Conservation (phyloP, 768 basidiomycete genomes). For the Candolleomyces aberdarensis region DNA sequence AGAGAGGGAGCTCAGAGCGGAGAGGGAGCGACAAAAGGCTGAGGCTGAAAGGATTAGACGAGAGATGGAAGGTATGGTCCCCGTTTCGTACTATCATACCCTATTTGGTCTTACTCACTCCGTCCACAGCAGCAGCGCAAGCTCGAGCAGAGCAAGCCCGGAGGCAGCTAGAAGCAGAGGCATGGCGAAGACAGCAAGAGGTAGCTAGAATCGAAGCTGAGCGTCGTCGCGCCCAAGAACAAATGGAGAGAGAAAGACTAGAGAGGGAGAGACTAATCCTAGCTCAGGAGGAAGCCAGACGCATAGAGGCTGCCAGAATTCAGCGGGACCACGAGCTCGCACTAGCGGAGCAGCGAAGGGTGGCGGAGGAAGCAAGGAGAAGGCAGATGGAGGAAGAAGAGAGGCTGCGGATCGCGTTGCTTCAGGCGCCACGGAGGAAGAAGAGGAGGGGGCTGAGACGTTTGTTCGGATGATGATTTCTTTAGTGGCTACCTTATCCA, state of each 20-base stretch:
- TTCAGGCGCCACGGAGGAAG: too few relatives aligned
- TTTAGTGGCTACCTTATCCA: too few relatives aligned
- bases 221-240: neutral
- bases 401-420: neutral
- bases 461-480: too few relatives aligned
- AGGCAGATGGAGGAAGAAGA: neutral
- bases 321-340: neutral
- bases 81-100: neutral
- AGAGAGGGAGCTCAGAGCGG: conserved; percentile 44
- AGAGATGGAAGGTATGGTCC: conserved; percentile 36
- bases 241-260: neutral
- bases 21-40: conserved; percentile 41
- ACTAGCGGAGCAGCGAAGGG: neutral
- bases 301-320: neutral
- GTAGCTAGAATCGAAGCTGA: conserved; percentile 1
- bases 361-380: neutral
- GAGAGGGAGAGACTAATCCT: neutral
- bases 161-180: conserved; percentile 38
- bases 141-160: conserved; percentile 44
- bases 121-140: conserved; percentile 30
- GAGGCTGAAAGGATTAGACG: conserved; percentile 44
- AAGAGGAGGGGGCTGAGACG: too few relatives aligned
- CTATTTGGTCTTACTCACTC: neutral
- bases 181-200: conserved; percentile 21
- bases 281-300: neutral